phyloP scores from a whole-genome alignment of 2,329 filamentous ascomycete genomes.

The Tympanopsis confertula region DNA sequence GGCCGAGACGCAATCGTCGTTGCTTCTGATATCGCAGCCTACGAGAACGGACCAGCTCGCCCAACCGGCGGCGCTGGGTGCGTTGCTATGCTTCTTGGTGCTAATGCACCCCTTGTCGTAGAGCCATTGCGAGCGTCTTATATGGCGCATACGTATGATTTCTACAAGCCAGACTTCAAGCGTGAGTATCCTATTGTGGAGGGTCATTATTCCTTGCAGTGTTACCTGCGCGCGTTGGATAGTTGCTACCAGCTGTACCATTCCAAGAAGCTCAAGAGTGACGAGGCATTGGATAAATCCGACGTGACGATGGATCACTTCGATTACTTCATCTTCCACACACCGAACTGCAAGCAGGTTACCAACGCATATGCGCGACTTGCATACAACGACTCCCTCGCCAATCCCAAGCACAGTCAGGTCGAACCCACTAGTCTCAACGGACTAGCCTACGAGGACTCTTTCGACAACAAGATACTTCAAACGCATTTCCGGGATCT shows the following conservation, averaged over 20 bases:
- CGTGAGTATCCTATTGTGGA: constrained; percentile 40
- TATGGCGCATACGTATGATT: constrained; percentile 38
- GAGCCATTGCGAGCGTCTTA: constrained; percentile 35
- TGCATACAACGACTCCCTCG: constrained; percentile 37
- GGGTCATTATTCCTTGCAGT: constrained; percentile 37
- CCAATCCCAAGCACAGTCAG: constrained; percentile 29
- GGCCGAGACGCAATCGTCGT: constrained; percentile 37
- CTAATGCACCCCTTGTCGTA: constrained; percentile 33
- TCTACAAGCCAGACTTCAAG: constrained; percentile 41
- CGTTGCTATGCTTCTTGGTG: constrained; percentile 38
- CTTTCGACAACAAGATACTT: constrained; percentile 34
- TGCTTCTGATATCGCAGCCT: constrained; percentile 38
- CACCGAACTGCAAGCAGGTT: constrained; percentile 41
- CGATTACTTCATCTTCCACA: constrained; percentile 42
- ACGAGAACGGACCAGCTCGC: constrained; percentile 39
- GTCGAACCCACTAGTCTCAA: constrained; percentile 34
- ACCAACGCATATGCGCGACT: constrained; percentile 38
- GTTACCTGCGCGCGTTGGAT: constrained; percentile 38
- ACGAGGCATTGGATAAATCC: constrained; percentile 20
- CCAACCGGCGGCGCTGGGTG: constrained; percentile 39
- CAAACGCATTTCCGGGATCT: constrained; percentile 39
- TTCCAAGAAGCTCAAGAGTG: constrained; percentile 26
- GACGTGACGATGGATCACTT: constrained; percentile 31
- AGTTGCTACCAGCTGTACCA: constrained; percentile 41
- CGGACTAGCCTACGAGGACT: constrained; percentile 29